These are phyloP conservation scores for Ophiocordyceps australis DNA, from an alignment of 2,329 filamentous ascomycete genomes.

Conservation along the genomic window DNA sequence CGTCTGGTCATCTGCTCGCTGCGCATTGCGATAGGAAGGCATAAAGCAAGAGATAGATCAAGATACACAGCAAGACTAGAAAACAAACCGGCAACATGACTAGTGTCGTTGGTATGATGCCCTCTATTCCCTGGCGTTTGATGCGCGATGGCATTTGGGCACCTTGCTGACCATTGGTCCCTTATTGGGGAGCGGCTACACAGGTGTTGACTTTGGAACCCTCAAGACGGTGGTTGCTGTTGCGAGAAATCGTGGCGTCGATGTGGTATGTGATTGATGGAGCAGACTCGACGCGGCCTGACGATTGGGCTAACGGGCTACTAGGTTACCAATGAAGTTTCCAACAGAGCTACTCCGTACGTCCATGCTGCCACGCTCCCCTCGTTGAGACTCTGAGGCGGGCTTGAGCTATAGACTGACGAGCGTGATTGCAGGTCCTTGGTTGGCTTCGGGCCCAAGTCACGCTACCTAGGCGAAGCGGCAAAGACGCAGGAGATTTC, in stretches of 20 bases:
- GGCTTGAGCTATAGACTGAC: too few relatives aligned
- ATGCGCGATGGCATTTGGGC: too few relatives aligned
- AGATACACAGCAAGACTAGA: too few relatives aligned
- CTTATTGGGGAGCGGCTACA: neutral
- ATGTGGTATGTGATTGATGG: constrained; percentile 93
- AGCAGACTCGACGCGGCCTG: too few relatives aligned
- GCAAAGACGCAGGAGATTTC: constrained; percentile 99
- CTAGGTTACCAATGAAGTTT: constrained; percentile 97
- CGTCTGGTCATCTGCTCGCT: too few relatives aligned
- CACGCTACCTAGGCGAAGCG: constrained; percentile 81
- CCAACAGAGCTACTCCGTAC: constrained; percentile 95
- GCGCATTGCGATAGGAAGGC: too few relatives aligned
- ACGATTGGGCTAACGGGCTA: too few relatives aligned
- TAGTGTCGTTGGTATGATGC: too few relatives aligned
- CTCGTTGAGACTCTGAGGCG: too few relatives aligned
- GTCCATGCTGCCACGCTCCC: neutral
- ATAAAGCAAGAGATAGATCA: too few relatives aligned
- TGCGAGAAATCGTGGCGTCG: constrained; percentile 94
- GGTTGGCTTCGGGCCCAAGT: constrained; percentile 88
- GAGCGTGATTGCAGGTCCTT: constrained; percentile 42
- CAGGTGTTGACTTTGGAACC: constrained; percentile 85
- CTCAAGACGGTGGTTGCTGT: constrained; percentile 96
- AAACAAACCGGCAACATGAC: too few relatives aligned
- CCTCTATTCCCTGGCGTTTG: too few relatives aligned
- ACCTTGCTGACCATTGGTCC: neutral